Percentiles rank a stretch among this genome's conserved stretches.
phyloP scores from a whole-genome alignment of 441 rosid species.

The Viola pubescens region DNA sequence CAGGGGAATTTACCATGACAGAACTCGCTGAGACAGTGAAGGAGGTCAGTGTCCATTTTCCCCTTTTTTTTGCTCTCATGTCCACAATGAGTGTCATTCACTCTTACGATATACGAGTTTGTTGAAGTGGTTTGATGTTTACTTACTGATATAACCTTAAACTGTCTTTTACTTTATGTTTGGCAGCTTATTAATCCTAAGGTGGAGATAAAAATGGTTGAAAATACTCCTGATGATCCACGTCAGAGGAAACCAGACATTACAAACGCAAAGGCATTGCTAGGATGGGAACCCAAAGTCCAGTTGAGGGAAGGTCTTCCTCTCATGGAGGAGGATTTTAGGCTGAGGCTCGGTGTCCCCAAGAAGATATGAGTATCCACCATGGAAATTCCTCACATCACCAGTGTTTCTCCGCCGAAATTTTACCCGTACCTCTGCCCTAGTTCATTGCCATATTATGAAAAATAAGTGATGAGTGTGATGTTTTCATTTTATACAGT shows the following conservation, averaged over 20 bases:
- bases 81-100: neutral
- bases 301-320: constrained; percentile 80
- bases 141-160: neutral
- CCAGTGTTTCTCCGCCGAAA: constrained; percentile 8
- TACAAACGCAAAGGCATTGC: constrained; percentile 57
- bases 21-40: constrained; percentile 88
- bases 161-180: neutral
- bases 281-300: constrained; percentile 86
- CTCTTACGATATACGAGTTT: neutral
- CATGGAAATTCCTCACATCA: too few species aligned
- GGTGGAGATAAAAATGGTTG: constrained; percentile 68
- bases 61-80: neutral
- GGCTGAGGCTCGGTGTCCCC: constrained; percentile 57
- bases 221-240: constrained; percentile 91
- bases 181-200: constrained; percentile 60
- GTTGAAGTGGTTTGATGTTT: neutral
- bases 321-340: constrained; percentile 80
- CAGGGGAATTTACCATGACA: constrained; percentile 86
- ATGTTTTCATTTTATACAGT: neutral
- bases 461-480: constrained; percentile 15
- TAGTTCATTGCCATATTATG: constrained; percentile 11
- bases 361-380: neutral
- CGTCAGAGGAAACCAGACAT: constrained; percentile 81
- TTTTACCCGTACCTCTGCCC: constrained; percentile 1
- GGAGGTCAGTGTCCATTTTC: constrained; percentile 42